Conservation (phyloP, 192 early-diverging fungal genomes). For the Entomortierella beljakovae region DNA sequence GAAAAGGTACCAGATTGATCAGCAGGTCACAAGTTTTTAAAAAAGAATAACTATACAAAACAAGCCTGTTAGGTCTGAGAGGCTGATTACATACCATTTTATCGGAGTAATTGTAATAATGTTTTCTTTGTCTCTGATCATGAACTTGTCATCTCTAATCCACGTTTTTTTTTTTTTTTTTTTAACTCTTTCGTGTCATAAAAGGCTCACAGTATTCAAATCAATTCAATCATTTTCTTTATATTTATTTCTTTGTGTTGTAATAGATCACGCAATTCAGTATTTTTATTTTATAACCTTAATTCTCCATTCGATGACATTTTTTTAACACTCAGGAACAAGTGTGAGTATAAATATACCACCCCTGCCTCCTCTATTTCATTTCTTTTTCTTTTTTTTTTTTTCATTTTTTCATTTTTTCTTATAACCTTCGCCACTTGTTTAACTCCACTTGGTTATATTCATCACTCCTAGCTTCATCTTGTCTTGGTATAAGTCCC, state of each 20-base stretch:
- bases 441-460: not conserved
- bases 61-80: not conserved
- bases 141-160: not conserved
- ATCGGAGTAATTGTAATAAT: not conserved
- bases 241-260: not conserved
- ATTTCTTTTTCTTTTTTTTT: slow-evolving; percentile 4
- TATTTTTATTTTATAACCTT: not conserved
- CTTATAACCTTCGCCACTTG: not conserved
- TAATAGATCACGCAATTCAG: not conserved
- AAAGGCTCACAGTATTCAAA: not conserved
- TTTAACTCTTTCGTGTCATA: not conserved
- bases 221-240: not conserved
- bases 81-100: not conserved
- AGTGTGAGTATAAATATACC: not conserved
- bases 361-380: not conserved
- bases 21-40: not conserved
- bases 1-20: not conserved
- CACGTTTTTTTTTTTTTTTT: not conserved
- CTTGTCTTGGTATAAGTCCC: not conserved
- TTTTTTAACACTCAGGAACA: slow-evolving; percentile 3
- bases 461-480: slow-evolving; percentile 1
- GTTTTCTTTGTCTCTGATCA: not conserved
- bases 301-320: not conserved
- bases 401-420: slow-evolving; percentile 4
- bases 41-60: not conserved